Evolutionary conservation across 1,139 yeast genomes (phyloP), one percentile per base, ranked within the genome.

Genomic region (Sugiyamaella sp.): DNA sequence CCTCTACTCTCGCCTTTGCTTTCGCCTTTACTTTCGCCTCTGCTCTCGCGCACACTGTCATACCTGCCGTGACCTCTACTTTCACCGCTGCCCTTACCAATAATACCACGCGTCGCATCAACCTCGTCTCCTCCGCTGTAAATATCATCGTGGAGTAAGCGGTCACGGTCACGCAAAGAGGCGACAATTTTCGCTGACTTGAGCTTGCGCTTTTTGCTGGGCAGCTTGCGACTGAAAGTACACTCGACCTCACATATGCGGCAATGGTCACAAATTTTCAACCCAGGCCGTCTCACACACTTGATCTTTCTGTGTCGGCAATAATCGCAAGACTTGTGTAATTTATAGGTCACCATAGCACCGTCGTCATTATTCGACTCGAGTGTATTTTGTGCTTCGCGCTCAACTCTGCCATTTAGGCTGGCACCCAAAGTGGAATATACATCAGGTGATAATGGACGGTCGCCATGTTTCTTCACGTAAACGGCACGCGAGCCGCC

Each of bases 291-390:
- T 24, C 53, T 41, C 27, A 52, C 51, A 41, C 64, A 60, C 44
- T 61, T 61, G 39, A 61, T 59, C 50, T 61, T 61, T 14, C 64
- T 49, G 37, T 61, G 55, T 22, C 64, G 57, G 42, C 64, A 61
- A 51, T 60, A 61, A 44, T 60, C 60, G 41, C 64, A 61, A 14
- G 60, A 55, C 49, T 57, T 59, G 38, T 61, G 63, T 24, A 46
- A 52, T 52, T 60, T 60, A 37, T 17, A 27, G 1, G 37, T 42
- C 37, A 27, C 14, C 38, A 4, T 4, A 14, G 14, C 19, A 12
- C 19, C 44, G 10, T 24, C 42, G 16, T 16, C 35, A 29, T 5
- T 29, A 12, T 8, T n/a, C n/a, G n/a, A n/a, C n/a, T n/a, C n/a
- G n/a, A n/a, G n/a, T n/a, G n/a, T n/a, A n/a, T n/a, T n/a, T n/a